Conservation (phyloP, 768 basidiomycete species). For the Tephrocybe sp. region DNA sequence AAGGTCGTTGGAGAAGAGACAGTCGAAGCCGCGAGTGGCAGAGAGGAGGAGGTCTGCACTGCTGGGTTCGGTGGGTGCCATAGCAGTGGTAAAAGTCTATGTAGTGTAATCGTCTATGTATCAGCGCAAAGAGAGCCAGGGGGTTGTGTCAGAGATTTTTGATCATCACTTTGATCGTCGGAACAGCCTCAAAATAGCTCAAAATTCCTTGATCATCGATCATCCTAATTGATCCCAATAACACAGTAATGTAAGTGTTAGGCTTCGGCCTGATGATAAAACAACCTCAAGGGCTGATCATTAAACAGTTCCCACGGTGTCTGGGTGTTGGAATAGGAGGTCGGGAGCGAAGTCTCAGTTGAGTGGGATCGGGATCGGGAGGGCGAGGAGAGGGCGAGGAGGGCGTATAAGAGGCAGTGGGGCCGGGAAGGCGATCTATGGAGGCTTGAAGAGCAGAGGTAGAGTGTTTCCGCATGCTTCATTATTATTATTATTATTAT, state of each 20-base stretch:
- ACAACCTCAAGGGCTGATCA: too few relatives aligned
- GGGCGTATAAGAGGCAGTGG: conserved; percentile 10
- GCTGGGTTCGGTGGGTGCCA: not conserved
- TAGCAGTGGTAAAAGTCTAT: not conserved
- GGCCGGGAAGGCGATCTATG: not conserved
- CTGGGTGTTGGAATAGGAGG: not conserved
- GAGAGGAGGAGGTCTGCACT: conserved; percentile 27
- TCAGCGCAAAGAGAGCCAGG: too few relatives aligned
- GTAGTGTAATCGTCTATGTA: not conserved
- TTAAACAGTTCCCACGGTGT: too few relatives aligned
- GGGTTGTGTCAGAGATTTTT: too few relatives aligned
- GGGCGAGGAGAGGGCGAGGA: conserved; percentile 41
- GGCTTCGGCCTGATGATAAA: too few relatives aligned
- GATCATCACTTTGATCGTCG: too few relatives aligned
- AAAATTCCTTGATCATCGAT: too few relatives aligned
- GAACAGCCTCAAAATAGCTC: too few relatives aligned
- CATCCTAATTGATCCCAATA: too few relatives aligned
- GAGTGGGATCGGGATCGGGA: conserved; percentile 52
- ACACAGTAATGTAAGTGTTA: too few relatives aligned
- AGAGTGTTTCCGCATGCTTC: not conserved
- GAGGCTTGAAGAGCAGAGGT: conserved; percentile 3
- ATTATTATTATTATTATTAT: conserved; percentile 5
- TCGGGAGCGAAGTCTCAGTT: conserved; percentile 26
- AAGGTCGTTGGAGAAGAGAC: conserved; percentile 68
- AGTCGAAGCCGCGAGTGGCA: conserved; percentile 57